These are phyloP conservation scores for Sclerotinia trifoliorum DNA, from an alignment of 2,329 filamentous ascomycete genomes.

Conservation along the genomic window DNA sequence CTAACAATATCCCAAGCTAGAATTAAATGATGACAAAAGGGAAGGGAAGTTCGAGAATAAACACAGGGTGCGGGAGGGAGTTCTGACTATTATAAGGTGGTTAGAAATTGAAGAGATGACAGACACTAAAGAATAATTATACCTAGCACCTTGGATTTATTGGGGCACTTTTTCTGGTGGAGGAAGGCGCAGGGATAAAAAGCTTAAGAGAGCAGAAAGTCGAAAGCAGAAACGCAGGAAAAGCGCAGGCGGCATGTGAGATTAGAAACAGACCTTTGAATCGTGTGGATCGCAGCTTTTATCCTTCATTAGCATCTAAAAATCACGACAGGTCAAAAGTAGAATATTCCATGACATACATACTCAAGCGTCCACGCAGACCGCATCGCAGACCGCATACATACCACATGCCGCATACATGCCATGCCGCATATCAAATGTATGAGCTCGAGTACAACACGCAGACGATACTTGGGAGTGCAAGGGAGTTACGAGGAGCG, in stretches of 20 bases:
- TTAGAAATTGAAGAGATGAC: not conserved
- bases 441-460: no score
- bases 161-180: slow-evolving; percentile 1
- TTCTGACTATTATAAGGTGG: slow-evolving; percentile 10
- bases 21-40: not conserved
- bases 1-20: not conserved
- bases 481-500: no score
- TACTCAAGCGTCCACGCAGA: not conserved
- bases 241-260: slow-evolving; percentile 3
- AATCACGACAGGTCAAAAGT: not conserved
- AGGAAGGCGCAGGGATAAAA: slow-evolving; percentile 10
- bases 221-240: not conserved
- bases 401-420: not conserved
- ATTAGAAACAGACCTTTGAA: not conserved
- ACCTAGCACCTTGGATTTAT: not conserved
- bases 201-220: not conserved
- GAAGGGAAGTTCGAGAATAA: not conserved
- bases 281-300: not conserved
- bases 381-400: no score
- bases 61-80: not conserved
- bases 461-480: not conserved
- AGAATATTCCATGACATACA: not conserved
- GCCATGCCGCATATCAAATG: no score
- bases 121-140: slow-evolving; percentile 14
- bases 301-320: not conserved